Evolutionary conservation across 805 yeast species (phyloP).

Genomic region (Saturnispora saitoi): DNA sequence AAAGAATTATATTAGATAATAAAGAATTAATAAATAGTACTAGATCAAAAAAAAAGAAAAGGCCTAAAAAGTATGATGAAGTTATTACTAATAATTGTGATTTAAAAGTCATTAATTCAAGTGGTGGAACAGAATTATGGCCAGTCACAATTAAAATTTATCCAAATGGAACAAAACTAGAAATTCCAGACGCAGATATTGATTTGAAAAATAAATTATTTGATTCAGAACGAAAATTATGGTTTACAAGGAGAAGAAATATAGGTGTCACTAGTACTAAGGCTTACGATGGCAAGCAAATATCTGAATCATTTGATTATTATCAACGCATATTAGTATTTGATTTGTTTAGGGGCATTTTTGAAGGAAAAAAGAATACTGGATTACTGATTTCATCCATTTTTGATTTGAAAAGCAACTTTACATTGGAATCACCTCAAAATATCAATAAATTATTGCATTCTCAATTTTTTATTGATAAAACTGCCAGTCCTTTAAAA

Average conservation of each 20-base stretch:
- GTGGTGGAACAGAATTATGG: slow-evolving; percentile 5
- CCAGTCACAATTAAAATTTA: slow-evolving; percentile 10
- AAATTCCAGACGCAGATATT: neutral
- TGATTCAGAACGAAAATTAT: slow-evolving; percentile 6
- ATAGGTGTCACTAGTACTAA: slow-evolving; percentile 1
- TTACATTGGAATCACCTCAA: slow-evolving; percentile 3
- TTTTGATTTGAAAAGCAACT: slow-evolving; percentile 3
- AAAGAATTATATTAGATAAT: slow-evolving; percentile 4
- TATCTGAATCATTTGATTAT: slow-evolving; percentile 6
- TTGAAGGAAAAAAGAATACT: slow-evolving; percentile 4
- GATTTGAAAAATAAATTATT: slow-evolving; percentile 3
- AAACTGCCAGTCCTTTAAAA: neutral
- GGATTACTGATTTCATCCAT: slow-evolving; percentile 7
- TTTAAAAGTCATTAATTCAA: neutral
- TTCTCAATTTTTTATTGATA: neutral
- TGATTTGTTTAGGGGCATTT: slow-evolving; percentile 11
- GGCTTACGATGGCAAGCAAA: neutral
- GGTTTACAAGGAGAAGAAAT: slow-evolving; percentile 5
- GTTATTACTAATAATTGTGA: slow-evolving; percentile 4
- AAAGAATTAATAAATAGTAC: neutral
- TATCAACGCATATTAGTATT: slow-evolving; percentile 7
- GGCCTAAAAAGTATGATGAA: neutral
- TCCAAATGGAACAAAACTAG: slow-evolving; percentile 11
- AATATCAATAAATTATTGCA: neutral
- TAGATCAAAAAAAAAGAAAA: neutral